Conservation (phyloP, 2,329 filamentous ascomycete species). For the Colletotrichum graminicola region DNA sequence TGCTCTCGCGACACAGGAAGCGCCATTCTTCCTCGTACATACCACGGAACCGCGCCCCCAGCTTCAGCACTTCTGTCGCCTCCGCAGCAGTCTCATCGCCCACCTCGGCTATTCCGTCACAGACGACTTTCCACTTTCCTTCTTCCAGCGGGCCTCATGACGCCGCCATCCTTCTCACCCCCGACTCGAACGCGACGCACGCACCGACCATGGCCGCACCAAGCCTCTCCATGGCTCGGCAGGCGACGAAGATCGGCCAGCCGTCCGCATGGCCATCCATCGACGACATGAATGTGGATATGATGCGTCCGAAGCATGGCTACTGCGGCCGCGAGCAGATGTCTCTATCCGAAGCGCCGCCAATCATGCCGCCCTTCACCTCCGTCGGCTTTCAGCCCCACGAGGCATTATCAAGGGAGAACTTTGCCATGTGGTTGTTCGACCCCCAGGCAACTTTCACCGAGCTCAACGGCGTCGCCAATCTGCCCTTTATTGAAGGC, state of each 20-base stretch:
- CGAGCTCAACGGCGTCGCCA: slow-evolving; percentile 57
- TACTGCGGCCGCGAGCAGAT: slow-evolving; percentile 52
- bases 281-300: slow-evolving; percentile 50
- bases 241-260: slow-evolving; percentile 44
- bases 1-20: slow-evolving; percentile 77
- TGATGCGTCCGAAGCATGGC: slow-evolving; percentile 54
- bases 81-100: slow-evolving; percentile 35
- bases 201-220: slow-evolving; percentile 44
- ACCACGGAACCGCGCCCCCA: slow-evolving; percentile 63
- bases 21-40: slow-evolving; percentile 70
- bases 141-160: slow-evolving; percentile 57
- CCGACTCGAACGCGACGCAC: slow-evolving; percentile 53
- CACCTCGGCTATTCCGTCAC: slow-evolving; percentile 43
- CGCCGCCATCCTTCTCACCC: slow-evolving; percentile 59
- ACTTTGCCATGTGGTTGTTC: slow-evolving; percentile 66
- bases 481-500: slow-evolving; percentile 61
- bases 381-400: slow-evolving; percentile 52
- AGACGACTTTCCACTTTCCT: slow-evolving; percentile 43
- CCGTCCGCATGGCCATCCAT: slow-evolving; percentile 52
- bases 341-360: slow-evolving; percentile 49
- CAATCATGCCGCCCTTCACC: slow-evolving; percentile 50
- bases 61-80: slow-evolving; percentile 56
- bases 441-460: slow-evolving; percentile 57
- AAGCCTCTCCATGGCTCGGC: slow-evolving; percentile 31
- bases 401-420: slow-evolving; percentile 54